phyloP scores from a whole-genome alignment of 2,329 filamentous ascomycete genomes.

The Penicillium sp. region DNA sequence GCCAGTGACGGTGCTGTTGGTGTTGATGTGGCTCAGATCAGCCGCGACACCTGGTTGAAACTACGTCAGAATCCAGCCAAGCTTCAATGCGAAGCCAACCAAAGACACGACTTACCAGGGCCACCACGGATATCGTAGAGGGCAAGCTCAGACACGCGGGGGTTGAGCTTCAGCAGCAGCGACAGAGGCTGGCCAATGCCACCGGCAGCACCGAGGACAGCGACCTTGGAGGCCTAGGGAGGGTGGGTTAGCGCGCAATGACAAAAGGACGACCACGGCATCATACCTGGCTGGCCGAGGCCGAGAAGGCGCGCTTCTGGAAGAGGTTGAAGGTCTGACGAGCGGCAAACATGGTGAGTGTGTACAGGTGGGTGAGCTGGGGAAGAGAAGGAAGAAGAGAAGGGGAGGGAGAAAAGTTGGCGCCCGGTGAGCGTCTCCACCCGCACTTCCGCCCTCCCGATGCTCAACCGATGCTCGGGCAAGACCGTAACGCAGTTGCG shows the following conservation, averaged over 20 bases:
- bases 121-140: constrained; percentile 96
- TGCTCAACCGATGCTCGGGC: constrained; percentile 15
- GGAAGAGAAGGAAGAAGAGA: constrained; percentile 21
- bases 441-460: constrained; percentile 20
- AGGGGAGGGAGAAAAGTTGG: constrained; percentile 12
- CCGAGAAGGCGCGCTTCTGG: constrained; percentile 79
- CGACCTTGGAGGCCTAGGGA: constrained; percentile 85
- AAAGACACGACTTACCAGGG: constrained; percentile 68
- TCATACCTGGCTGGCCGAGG: constrained; percentile 71
- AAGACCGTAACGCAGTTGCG: constrained; percentile 2
- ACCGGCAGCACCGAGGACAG: constrained; percentile 93
- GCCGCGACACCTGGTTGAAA: constrained; percentile 77
- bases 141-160: constrained; percentile 85
- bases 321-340: constrained; percentile 54
- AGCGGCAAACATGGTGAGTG: constrained; percentile 69
- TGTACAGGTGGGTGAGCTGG: constrained; percentile 6
- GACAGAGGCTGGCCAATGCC: constrained; percentile 98
- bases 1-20: constrained; percentile 89
- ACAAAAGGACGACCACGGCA: constrained; percentile 12
- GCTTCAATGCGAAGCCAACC: background rate
- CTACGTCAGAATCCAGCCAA: constrained; percentile 1
- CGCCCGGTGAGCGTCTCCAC: constrained; percentile 17
- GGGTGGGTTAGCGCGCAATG: constrained; percentile 15
- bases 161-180: constrained; percentile 97
- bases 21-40: constrained; percentile 98